A percentile compares a stretch with the other conserved stretches of the same genome.
Evolutionary conservation across 192 early-diverging fungal genomes (phyloP).

Genomic region (Coemansia sp.): DNA sequence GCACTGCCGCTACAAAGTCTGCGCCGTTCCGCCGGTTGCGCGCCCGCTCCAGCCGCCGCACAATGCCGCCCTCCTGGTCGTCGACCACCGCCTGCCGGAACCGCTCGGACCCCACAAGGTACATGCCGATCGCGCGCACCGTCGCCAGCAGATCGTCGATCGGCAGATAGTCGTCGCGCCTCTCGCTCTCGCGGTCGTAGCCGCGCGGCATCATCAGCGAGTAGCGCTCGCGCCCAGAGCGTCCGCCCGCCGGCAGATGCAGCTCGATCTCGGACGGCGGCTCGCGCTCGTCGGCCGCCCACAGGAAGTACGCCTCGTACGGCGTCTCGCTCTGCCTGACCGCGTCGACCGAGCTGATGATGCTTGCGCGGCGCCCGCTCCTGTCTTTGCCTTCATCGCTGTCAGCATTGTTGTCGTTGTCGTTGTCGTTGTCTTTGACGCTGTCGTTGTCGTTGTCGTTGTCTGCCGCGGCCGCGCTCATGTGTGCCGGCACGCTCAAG

Average conservation of each 20-base stretch:
- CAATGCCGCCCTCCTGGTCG: constrained; percentile 58
- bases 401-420: no score
- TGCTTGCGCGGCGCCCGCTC: not conserved
- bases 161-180: constrained; percentile 75
- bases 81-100: constrained; percentile 60
- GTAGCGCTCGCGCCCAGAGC: constrained; percentile 27
- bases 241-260: constrained; percentile 18
- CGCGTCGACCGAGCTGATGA: constrained; percentile 43
- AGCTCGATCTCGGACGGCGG: constrained; percentile 18
- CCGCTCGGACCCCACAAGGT: constrained; percentile 54
- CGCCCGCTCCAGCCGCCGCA: constrained; percentile 74
- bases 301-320: constrained; percentile 42
- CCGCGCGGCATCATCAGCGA: constrained; percentile 44
- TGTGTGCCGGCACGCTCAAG: constrained; percentile 17
- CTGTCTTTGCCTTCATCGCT: no score
- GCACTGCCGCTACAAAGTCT: constrained; percentile 67
- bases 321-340: constrained; percentile 37
- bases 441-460: constrained; percentile 3
- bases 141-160: constrained; percentile 63
- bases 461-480: not conserved
- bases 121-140: constrained; percentile 61
- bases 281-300: constrained; percentile 12
- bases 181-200: constrained; percentile 39
- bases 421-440: no score
- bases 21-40: constrained; percentile 64